Evolutionary conservation across 1,139 yeast genomes (phyloP), one percentile per base, ranked within the genome.

Genomic region (Diutina mesorugosa): DNA sequence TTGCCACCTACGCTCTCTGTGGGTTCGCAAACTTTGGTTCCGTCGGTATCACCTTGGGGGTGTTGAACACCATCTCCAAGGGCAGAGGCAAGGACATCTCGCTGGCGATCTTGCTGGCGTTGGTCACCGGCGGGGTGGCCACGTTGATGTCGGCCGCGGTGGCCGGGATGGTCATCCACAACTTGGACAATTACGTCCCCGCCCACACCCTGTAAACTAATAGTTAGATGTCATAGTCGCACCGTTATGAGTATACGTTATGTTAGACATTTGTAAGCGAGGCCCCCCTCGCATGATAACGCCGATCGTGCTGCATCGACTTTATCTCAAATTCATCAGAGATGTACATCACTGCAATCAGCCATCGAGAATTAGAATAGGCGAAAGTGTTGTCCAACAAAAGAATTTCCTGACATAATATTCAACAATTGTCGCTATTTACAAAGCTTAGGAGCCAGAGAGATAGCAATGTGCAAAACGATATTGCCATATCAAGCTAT

Each of bases 21-120:
- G 87, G 87, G 1, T 83, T 83, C 66, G 79, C 86, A 51, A 83
- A 83, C 68, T 71, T 83, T 59, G 87, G 87, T 45, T 79, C 85
- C 4, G 72, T 83, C 61, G 87, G 86, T 64, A 81, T 83, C 58
- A 83, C 83, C 60, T 70, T 83, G 63, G 87, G 87, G 65, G 87
- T 83, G 38, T 74, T 83, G 61, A 78, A 81, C 61, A 76, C 83
- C 57, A 70, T 83, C 62, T 83, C 85, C 54, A 84, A 84, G 55
- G 71, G 73, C 47, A 68, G 77, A 62, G 71, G 80, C 51, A 78
- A 73, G 57, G 82, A 79, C 57, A 75, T 83, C 59, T 72, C 86
- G 6, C 60, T 69, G 45, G 66, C 78, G 59, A 79, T 82, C 56
- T 60, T 77, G 51, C 76, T 83, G 47, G 77, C 87, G 1, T 75